Evolutionary conservation across 2,329 filamentous ascomycete species (phyloP), one percentile per base, ranked within the genome.

Genomic region (Zarea fungicola): DNA sequence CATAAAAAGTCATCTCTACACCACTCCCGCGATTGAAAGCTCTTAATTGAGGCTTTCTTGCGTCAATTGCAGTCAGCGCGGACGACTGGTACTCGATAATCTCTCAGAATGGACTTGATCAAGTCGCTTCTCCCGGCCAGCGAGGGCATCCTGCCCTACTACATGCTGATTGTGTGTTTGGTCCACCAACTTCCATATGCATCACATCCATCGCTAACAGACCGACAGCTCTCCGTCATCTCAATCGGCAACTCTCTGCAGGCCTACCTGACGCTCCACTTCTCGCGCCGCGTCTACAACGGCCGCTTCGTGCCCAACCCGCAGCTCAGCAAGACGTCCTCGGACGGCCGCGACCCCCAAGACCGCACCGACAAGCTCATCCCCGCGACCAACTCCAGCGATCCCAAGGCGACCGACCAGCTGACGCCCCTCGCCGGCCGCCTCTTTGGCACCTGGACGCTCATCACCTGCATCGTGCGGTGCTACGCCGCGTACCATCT

Each of bases 371-470:
- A 50, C 41, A 50, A 50, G 41, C 48, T 50, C 48, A 41, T 50
- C 41, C 48, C 48, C 11, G 41, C 48, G 11, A 36, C 32, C 41
- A n/a, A 45, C 41, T 28, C 41, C 9, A 67, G 72, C 47, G 70
- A 72, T 42, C 64, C 71, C 50, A 72, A 72, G 59, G 74, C 68
- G 37, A 60, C 68, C 50, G 78, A 82, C 60, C 79, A 83, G 66
- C 80, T 89, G 49, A 91, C 87, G 6, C 81, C 85, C 5, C 80
- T 96, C 25, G 84, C 83, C 10, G 84, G 84, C 22, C 84, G 89
- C 55, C 83, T 89, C 18, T 95, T 95, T 65, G 90, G 87, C 47
- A 93, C 88, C 25, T 96, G 90, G 84, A 95, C 91, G 0, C 77
- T 92, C 50, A 74, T 95, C 51, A 84, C 86, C 6, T 80, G 83